A percentile compares a stretch with the other conserved stretches of the same genome.
Evolutionary conservation across 2,329 filamentous ascomycete species (phyloP).

Genomic region (Didymella lethalis): DNA sequence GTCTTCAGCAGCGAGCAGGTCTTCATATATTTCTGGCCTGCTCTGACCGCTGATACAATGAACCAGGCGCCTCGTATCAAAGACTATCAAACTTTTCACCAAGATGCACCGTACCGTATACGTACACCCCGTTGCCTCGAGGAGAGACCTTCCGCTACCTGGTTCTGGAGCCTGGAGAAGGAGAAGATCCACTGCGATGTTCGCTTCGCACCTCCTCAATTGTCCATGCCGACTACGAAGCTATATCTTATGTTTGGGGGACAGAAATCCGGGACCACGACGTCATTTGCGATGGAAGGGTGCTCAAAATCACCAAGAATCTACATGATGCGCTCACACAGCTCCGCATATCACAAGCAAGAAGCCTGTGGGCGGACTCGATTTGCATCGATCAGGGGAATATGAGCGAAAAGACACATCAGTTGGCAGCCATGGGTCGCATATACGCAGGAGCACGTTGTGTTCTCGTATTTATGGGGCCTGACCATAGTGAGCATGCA

Average conservation of each 20-base stretch:
- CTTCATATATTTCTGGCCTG: too few relatives aligned
- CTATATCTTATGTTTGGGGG: conserved; percentile 4
- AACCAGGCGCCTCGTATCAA: too few relatives aligned
- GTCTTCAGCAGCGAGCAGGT: too few relatives aligned
- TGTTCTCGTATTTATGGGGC: background rate
- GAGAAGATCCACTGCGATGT: background rate
- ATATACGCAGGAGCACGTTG: background rate
- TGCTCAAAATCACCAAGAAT: background rate
- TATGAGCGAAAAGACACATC: background rate
- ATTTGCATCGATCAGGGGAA: background rate
- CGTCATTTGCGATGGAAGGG: background rate
- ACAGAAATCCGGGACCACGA: background rate
- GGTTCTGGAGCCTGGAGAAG: too few relatives aligned
- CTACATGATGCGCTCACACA: background rate
- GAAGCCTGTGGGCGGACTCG: background rate
- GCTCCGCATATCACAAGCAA: background rate
- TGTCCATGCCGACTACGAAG: background rate
- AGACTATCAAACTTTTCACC: too few relatives aligned
- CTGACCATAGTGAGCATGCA: background rate
- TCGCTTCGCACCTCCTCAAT: background rate
- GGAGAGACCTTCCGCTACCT: too few relatives aligned
- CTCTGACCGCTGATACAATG: too few relatives aligned
- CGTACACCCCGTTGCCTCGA: too few relatives aligned
- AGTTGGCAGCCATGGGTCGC: background rate
- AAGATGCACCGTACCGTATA: too few relatives aligned